Percentiles rank a stretch among this genome's conserved stretches.
phyloP scores from a whole-genome alignment of 1,284 basidiomycete genomes.

The Paramarasmius palmivorus region DNA sequence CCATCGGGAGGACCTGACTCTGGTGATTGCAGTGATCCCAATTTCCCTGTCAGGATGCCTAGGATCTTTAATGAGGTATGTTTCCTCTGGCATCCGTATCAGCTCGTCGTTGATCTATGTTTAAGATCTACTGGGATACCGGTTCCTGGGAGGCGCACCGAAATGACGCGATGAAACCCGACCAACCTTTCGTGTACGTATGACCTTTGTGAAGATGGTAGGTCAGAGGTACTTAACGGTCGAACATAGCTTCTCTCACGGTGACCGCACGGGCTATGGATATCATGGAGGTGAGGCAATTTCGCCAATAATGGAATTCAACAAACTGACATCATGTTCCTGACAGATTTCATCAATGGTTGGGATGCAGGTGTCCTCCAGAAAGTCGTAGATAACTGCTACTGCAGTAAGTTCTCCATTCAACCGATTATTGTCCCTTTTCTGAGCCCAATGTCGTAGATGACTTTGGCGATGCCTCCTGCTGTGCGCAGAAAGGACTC shows the following conservation, averaged over 20 bases:
- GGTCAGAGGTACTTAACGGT: neutral
- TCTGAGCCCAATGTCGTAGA: neutral
- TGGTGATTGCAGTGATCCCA: conserved; percentile 43
- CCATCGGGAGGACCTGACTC: conserved; percentile 43
- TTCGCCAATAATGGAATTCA: neutral
- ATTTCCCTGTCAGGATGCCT: conserved; percentile 40
- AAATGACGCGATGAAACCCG: conserved; percentile 37
- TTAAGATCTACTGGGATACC: conserved; percentile 42
- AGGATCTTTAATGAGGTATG: conserved; percentile 46
- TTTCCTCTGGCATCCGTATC: neutral
- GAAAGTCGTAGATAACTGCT: conserved; percentile 43
- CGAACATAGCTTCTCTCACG: conserved; percentile 34
- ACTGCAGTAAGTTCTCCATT: conserved; percentile 34
- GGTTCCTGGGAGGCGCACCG: conserved; percentile 33
- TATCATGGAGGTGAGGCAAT: conserved; percentile 43
- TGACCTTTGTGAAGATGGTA: neutral
- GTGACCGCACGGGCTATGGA: conserved; percentile 51
- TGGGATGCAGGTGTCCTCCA: conserved; percentile 48
- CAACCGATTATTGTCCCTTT: neutral
- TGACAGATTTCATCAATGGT: conserved; percentile 48
- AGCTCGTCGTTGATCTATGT: neutral
- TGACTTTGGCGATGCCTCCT: conserved; percentile 11
- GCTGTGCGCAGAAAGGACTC: conserved; percentile 15
- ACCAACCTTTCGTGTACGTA: conserved; percentile 46
- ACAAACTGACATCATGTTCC: neutral